A percentile compares a stretch with the other conserved stretches of the same genome.
phyloP scores from a whole-genome alignment of 306 rosid genomes.

The Oemleria cerasiformis region DNA sequence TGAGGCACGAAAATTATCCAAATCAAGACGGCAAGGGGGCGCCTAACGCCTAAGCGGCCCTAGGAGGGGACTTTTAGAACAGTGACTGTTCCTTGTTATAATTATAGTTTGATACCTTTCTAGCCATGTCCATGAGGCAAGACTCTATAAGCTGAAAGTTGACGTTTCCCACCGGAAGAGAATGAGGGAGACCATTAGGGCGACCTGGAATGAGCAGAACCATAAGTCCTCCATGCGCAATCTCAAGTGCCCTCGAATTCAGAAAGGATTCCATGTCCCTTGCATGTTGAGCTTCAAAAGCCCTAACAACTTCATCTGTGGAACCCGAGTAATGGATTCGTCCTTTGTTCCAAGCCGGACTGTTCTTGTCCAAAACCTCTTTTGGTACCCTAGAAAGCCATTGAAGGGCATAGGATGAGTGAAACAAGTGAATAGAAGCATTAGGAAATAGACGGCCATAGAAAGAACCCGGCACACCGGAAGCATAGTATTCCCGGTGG shows the following conservation, averaged over 20 bases:
- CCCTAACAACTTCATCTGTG: constrained; percentile 11
- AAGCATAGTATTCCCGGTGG: constrained; percentile 15
- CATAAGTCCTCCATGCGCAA: constrained; percentile 33
- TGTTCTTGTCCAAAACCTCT: constrained; percentile 10
- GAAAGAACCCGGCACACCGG: constrained; percentile 42
- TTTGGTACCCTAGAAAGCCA: constrained; percentile 34
- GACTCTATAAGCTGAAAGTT: neutral
- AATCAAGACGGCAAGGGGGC: too few species aligned
- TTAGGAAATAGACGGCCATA: constrained; percentile 32
- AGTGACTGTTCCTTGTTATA: too few species aligned
- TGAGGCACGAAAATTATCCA: too few species aligned
- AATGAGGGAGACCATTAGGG: constrained; percentile 16
- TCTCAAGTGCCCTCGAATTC: constrained; percentile 31
- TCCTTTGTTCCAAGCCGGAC: constrained; percentile 35
- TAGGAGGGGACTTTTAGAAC: too few species aligned
- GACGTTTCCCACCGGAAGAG: neutral
- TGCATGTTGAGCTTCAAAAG: constrained; percentile 24
- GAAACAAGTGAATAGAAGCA: constrained; percentile 24
- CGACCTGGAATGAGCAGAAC: constrained; percentile 23
- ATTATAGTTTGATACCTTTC: constrained; percentile 34
- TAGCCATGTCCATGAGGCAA: constrained; percentile 39
- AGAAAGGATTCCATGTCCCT: constrained; percentile 36
- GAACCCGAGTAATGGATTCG: constrained; percentile 25
- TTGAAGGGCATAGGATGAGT: constrained; percentile 29
- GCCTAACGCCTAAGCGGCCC: too few species aligned